Conservation (phyloP, 2,329 filamentous ascomycete genomes). For the Fusarium armeniacum region DNA sequence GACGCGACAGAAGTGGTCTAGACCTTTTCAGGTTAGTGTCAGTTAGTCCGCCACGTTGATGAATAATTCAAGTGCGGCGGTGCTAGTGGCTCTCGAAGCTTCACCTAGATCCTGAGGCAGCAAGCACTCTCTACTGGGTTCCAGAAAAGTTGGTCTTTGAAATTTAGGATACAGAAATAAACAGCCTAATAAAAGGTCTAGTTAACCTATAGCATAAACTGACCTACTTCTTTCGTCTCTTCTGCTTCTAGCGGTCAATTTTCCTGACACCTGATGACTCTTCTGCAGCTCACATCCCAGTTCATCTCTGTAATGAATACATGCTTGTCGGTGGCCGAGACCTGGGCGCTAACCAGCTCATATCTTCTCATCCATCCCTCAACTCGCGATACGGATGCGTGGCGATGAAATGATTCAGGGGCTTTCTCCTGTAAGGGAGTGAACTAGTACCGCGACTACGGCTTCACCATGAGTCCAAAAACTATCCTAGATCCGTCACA, state of each 20-base stretch:
- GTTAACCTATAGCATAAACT: too few species aligned
- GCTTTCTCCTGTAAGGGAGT: constrained; percentile 3
- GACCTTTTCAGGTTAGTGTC: neutral
- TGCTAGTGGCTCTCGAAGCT: neutral
- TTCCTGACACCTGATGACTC: neutral
- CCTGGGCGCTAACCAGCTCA: constrained; percentile 30
- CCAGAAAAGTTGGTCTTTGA: too few species aligned
- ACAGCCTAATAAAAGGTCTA: too few species aligned
- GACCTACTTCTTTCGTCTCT: too few species aligned
- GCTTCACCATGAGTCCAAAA: constrained; percentile 19
- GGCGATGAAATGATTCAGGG: constrained; percentile 14
- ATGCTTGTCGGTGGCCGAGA: neutral
- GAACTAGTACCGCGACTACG: neutral
- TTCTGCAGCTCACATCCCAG: neutral
- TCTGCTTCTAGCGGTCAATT: too few species aligned
- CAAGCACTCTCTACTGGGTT: too few species aligned
- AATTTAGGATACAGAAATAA: too few species aligned
- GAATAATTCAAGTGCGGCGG: constrained; percentile 20
- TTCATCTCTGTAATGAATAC: too few species aligned
- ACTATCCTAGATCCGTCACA: constrained; percentile 28
- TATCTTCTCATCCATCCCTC: constrained; percentile 13
- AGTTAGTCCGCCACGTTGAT: constrained; percentile 16
- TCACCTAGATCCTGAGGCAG: constrained; percentile 13
- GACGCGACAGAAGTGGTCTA: constrained; percentile 43
- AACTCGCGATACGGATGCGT: constrained; percentile 3